A percentile compares a stretch with the other conserved stretches of the same genome.
Evolutionary conservation across 2,329 filamentous ascomycete genomes (phyloP).

Genomic region (Penicillium sp.): DNA sequence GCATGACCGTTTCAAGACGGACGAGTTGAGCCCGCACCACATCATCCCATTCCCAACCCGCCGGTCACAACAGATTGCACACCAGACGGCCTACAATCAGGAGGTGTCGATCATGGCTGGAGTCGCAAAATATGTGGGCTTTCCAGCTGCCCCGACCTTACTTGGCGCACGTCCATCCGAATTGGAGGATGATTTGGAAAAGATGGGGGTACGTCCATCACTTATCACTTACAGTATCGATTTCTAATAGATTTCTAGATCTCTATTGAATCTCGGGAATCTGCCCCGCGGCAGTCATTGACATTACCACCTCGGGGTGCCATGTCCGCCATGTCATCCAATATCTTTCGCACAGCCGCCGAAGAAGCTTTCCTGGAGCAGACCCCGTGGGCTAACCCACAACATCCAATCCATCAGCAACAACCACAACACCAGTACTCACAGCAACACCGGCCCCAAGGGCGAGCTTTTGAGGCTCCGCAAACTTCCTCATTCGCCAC

Average conservation of each 20-base stretch:
- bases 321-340: slow-evolving; percentile 36
- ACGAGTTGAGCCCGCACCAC: slow-evolving; percentile 77
- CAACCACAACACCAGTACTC: slow-evolving; percentile 48
- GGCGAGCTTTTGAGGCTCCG: slow-evolving; percentile 34
- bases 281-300: slow-evolving; percentile 27
- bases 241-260: slow-evolving; percentile 26
- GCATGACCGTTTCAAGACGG: slow-evolving; percentile 74
- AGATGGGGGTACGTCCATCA: slow-evolving; percentile 71
- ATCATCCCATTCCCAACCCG: slow-evolving; percentile 76
- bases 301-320: slow-evolving; percentile 27
- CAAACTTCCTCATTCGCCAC: slow-evolving; percentile 40
- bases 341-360: slow-evolving; percentile 52
- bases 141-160: slow-evolving; percentile 89
- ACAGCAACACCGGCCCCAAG: slow-evolving; percentile 37
- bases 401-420: slow-evolving; percentile 66
- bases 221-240: background rate
- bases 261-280: slow-evolving; percentile 27
- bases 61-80: slow-evolving; percentile 71
- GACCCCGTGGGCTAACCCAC: slow-evolving; percentile 89
- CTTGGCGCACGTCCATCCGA: slow-evolving; percentile 68
- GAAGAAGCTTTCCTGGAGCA: slow-evolving; percentile 86
- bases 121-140: slow-evolving; percentile 90
- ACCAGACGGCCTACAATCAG: slow-evolving; percentile 88
- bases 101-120: slow-evolving; percentile 90
- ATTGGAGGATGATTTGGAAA: slow-evolving; percentile 80